A percentile compares a stretch with the other conserved stretches of the same genome.
These are phyloP conservation scores for Chamaecyparis obtusa DNA, from an alignment of 75 land plant genomes.

Conservation along the genomic window DNA sequence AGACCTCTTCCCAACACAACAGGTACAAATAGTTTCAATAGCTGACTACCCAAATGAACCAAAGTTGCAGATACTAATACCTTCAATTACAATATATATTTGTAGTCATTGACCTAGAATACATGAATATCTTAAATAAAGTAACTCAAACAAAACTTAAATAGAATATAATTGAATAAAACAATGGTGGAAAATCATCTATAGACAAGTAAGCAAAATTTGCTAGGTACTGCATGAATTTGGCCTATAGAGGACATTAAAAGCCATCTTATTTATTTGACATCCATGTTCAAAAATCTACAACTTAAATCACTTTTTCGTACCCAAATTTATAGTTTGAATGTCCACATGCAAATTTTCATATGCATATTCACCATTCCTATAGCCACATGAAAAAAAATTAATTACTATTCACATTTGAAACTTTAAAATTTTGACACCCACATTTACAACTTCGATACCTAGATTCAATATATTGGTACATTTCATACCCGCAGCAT, in stretches of 20 bases:
- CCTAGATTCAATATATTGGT: neutral
- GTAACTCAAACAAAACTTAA: neutral
- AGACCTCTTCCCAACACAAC: conserved; percentile 53
- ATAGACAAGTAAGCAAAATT: neutral
- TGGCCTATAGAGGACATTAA: neutral
- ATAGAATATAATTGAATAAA: neutral
- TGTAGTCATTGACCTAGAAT: neutral
- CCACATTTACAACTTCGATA: neutral
- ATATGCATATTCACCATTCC: no score
- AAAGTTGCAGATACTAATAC: conserved; percentile 61
- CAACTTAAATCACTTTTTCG: no score
- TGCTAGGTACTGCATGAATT: neutral
- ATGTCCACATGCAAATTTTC: no score
- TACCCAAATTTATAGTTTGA: no score
- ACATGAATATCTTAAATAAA: neutral
- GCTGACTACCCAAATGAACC: conserved; percentile 61
- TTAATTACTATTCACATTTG: no score
- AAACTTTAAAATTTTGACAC: neutral
- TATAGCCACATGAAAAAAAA: neutral
- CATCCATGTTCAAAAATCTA: neutral
- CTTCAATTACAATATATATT: conserved; percentile 19
- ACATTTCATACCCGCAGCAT: no score
- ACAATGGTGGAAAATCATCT: neutral
- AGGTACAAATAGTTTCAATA: conserved; percentile 73
- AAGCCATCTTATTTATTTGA: neutral